phyloP scores from a whole-genome alignment of 2,329 filamentous ascomycete species.

The Ilyonectria sp. region DNA sequence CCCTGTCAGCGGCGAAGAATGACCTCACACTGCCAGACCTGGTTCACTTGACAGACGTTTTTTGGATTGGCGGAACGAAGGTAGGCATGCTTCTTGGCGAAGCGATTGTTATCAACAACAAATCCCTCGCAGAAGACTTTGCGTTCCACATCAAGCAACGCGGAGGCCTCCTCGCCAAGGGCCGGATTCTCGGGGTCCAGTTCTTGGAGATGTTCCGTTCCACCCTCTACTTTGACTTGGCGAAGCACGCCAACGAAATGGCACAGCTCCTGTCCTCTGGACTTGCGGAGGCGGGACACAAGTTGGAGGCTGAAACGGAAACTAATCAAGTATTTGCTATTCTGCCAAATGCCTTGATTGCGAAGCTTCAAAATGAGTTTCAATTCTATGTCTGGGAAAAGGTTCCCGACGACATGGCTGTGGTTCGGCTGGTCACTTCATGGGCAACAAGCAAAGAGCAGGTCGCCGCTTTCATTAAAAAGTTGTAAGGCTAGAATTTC shows the following conservation, averaged over 20 bases:
- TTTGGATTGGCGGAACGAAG: slow-evolving; percentile 70
- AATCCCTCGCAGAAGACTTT: slow-evolving; percentile 59
- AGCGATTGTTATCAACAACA: slow-evolving; percentile 63
- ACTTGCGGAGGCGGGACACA: neutral
- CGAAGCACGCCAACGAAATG: neutral
- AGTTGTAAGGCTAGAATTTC: neutral
- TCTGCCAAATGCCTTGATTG: neutral
- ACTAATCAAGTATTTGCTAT: neutral
- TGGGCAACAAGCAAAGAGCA: neutral
- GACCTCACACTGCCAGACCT: neutral
- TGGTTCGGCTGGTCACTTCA: neutral
- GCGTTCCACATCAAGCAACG: slow-evolving; percentile 67
- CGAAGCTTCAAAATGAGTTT: neutral
- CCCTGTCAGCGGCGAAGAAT: neutral
- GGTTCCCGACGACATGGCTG: neutral
- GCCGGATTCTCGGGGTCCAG: slow-evolving; percentile 63
- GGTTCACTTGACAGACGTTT: neutral
- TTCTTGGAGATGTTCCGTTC: slow-evolving; percentile 53
- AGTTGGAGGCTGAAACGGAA: neutral
- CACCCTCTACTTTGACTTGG: neutral
- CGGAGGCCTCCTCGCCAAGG: slow-evolving; percentile 65
- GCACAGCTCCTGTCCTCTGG: neutral
- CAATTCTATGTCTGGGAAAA: neutral
- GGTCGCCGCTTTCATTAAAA: neutral
- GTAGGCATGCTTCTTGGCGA: slow-evolving; percentile 66